Evolutionary conservation across 2,329 filamentous ascomycete species (phyloP).

Genomic region (Amylocarpus encephaloides): DNA sequence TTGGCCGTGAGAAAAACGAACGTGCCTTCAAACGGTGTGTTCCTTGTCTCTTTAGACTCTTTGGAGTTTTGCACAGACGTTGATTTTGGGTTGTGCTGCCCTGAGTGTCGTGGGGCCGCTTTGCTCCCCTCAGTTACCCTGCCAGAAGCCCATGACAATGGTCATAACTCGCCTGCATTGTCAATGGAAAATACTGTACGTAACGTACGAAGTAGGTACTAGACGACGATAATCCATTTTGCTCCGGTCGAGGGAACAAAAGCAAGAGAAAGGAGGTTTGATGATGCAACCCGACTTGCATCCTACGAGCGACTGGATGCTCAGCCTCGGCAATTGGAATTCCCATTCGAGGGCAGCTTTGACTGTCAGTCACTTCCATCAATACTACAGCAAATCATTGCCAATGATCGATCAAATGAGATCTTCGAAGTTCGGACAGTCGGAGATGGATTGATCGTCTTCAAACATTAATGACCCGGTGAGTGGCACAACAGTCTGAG

Average conservation of each 20-base stretch:
- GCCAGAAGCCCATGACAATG: too few species aligned
- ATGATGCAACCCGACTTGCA: not conserved
- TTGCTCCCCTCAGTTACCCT: too few species aligned
- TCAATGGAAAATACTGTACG: too few species aligned
- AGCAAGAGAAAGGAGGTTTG: conserved; percentile 1
- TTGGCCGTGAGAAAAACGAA: not conserved
- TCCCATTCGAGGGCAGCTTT: too few species aligned
- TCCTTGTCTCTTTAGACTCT: not conserved
- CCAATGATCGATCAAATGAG: not conserved
- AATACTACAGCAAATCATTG: not conserved
- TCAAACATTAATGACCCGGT: too few species aligned
- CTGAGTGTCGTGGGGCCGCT: not conserved
- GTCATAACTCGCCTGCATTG: too few species aligned
- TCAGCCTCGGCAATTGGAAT: not conserved
- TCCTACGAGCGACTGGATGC: not conserved
- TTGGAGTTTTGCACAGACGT: conserved; percentile 23
- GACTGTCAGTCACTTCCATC: too few species aligned
- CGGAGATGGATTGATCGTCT: too few species aligned
- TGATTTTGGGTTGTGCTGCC: conserved; percentile 20
- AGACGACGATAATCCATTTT: not conserved
- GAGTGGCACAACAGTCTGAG: too few species aligned
- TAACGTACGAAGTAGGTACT: too few species aligned
- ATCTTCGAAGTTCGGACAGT: too few species aligned
- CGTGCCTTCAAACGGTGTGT: too few species aligned
- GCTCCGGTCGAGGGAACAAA: not conserved